Evolutionary conservation across 306 rosid genomes (phyloP).

Genomic region (Gynostemma pentaphyllum): DNA sequence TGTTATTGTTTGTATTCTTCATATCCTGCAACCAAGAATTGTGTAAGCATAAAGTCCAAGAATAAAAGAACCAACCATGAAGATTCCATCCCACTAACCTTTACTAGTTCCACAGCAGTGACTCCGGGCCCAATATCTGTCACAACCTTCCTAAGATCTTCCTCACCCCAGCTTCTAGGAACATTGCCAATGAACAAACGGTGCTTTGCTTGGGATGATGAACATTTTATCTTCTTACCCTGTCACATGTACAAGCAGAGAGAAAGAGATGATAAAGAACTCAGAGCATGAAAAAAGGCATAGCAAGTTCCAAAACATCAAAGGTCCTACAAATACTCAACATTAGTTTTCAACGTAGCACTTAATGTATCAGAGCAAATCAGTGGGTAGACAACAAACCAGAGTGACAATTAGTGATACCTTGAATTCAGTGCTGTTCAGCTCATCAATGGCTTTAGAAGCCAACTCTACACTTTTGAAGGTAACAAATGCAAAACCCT

Average conservation of each 20-base stretch:
- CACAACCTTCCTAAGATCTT: conserved; percentile 70
- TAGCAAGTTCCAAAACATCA: neutral
- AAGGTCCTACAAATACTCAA: neutral
- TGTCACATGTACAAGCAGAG: conserved; percentile 20
- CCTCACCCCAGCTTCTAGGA: conserved; percentile 90
- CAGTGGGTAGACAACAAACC: conserved; percentile 1
- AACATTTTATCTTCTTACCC: conserved; percentile 84
- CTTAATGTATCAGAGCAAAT: conserved; percentile 9
- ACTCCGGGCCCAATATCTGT: conserved; percentile 79
- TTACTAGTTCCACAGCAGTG: conserved; percentile 70
- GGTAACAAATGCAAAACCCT: conserved; percentile 87
- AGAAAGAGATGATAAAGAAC: conserved; percentile 9
- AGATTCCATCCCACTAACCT: conserved; percentile 34
- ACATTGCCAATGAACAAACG: conserved; percentile 91
- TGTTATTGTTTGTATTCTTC: conserved; percentile 64
- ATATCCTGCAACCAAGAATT: conserved; percentile 52
- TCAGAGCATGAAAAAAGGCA: conserved; percentile 5
- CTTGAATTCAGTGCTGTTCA: conserved; percentile 68
- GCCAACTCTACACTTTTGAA: conserved; percentile 70
- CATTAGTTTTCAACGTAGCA: neutral
- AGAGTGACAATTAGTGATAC: conserved; percentile 21
- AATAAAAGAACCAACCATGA: too few relatives aligned
- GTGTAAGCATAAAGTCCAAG: conserved; percentile 13
- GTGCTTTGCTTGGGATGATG: conserved; percentile 88
- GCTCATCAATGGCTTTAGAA: conserved; percentile 72